Evolutionary conservation across 352 stramenopile genomes (phyloP).

Genomic region (Phytophthora capsici): DNA sequence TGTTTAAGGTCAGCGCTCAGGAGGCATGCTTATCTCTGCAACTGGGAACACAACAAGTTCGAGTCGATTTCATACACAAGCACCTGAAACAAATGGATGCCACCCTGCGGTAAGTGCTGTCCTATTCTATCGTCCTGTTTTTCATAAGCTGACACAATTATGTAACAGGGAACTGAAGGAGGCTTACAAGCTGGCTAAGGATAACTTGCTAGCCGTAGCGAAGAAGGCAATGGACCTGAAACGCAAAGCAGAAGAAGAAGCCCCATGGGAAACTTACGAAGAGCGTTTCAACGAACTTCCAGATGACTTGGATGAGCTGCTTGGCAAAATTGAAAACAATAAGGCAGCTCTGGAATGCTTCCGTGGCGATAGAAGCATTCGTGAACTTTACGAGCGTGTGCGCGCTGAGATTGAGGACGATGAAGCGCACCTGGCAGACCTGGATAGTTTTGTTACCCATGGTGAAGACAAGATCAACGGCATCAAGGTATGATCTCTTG

Average conservation of each 20-base stretch:
- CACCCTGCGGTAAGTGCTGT: conserved; percentile 46
- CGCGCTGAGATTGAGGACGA: conserved; percentile 71
- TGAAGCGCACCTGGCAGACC: conserved; percentile 57
- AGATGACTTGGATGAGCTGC: conserved; percentile 81
- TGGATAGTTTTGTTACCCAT: conserved; percentile 69
- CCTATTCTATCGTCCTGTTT: not conserved
- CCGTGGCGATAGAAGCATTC: conserved; percentile 75
- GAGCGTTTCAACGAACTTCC: conserved; percentile 64
- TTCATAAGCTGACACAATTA: conserved; percentile 2
- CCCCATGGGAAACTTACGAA: conserved; percentile 71
- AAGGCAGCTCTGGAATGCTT: conserved; percentile 82
- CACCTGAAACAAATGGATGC: conserved; percentile 63
- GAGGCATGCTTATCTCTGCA: conserved; percentile 65
- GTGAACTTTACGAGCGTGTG: conserved; percentile 76
- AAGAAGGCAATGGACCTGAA: conserved; percentile 78
- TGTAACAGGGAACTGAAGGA: conserved; percentile 54
- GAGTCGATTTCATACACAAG: conserved; percentile 68
- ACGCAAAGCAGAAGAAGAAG: conserved; percentile 65
- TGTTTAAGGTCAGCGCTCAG: conserved; percentile 53
- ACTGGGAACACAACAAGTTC: conserved; percentile 69
- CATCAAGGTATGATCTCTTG: conserved; percentile 63
- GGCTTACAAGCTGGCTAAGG: conserved; percentile 66
- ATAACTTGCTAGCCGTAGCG: conserved; percentile 63
- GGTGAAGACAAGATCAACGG: conserved; percentile 71
- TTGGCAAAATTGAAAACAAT: conserved; percentile 87